Conservation (phyloP, 495 filamentous ascomycete species). For the Penicillium coprophilum region DNA sequence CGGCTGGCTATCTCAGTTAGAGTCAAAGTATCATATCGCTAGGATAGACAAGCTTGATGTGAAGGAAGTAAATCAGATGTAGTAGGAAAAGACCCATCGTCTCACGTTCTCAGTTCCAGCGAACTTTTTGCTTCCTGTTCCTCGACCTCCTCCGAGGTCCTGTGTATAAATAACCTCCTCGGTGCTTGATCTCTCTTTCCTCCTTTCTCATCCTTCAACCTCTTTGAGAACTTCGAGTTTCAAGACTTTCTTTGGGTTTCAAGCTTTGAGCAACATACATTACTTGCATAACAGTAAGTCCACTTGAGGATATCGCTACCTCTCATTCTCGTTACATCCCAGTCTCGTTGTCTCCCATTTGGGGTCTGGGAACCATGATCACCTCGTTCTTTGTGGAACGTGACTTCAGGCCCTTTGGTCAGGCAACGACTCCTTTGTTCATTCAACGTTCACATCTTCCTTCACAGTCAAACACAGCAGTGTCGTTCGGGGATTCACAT, state of each 20-base stretch:
- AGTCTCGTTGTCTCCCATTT: background rate
- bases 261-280: background rate
- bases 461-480: background rate
- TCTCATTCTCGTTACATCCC: too few relatives aligned
- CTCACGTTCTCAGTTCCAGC: too few relatives aligned
- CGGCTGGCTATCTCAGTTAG: background rate
- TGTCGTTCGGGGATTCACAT: too few relatives aligned
- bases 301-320: background rate
- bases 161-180: background rate
- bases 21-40: too few relatives aligned
- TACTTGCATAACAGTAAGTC: background rate
- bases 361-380: background rate
- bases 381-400: background rate
- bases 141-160: too few relatives aligned
- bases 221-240: background rate
- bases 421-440: background rate
- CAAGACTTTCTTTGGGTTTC: background rate
- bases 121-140: too few relatives aligned
- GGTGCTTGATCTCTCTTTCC: background rate
- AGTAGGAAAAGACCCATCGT: too few relatives aligned
- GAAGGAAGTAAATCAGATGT: too few relatives aligned
- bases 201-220: background rate
- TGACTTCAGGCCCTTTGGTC: background rate
- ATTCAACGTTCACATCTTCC: background rate
- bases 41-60: too few relatives aligned